Base-by-base conservation (phyloP, 129 eudicot species). In the Escallonia herrerae region DNA sequence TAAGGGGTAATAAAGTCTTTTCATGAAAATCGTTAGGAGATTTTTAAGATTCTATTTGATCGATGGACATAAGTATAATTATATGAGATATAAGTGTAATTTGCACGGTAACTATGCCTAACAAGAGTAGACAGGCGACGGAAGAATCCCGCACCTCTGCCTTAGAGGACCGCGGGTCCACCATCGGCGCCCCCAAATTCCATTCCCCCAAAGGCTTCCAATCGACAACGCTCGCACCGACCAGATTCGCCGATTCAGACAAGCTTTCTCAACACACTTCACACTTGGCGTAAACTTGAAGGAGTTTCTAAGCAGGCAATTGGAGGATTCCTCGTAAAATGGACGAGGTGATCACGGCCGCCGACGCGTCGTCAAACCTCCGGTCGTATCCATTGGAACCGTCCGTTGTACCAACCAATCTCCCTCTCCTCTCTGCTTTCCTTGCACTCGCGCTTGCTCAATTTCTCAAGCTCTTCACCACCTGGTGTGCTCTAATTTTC, bases 381-480 rank as follows among this genome's bases (percentile, higher is more conserved):
- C 80, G 90, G 41, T 68, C 78, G 3, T 76, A 73, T 64, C 74
- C 95, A 42, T 72, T 86, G 48, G 72, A 82, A 56, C 61, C 76
- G 46, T 70, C 81, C 66, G 71, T 72, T 69, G 15, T 73, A 38
- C 89, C 89, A 8, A 68, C 84, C 33, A 90, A 90, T 66, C 65
- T 90, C 41, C 87, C 97, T 22, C 86, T 90, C 52, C 68, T 86
- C 58, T 68, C 89, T 40, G 95, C 97, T 48, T 80, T 90, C 65
- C 73, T 90, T 45, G 87, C 97, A 0, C 55, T 84, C 42, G 76
- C 87, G 46, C 68, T 90, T 39, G 97, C 95, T 62, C 97, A 90
- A 74, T 90, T 90, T 75, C 95, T 90, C 62, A 90, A 90, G 79
- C 83, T 84, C 64, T 81, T 90, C 59, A 90, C 95, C 22, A 74